Evolutionary conservation across 495 filamentous ascomycete genomes (phyloP).

Genomic region (Penicilliopsis zonata): DNA sequence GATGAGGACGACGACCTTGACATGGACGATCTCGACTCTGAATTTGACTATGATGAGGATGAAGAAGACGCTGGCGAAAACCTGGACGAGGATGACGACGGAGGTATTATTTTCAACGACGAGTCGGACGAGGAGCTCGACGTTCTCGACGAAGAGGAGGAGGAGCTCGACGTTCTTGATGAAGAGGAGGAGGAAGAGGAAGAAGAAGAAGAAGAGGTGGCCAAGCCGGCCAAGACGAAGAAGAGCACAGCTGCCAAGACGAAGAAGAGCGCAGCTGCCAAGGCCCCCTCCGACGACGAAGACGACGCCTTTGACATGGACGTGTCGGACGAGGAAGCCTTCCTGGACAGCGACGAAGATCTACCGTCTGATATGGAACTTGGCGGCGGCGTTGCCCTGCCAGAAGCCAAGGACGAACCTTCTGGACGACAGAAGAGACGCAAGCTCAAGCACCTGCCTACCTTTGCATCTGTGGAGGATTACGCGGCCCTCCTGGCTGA

Average conservation of each 20-base stretch:
- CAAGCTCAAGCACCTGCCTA: constrained; percentile 81
- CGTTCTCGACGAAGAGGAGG: constrained; percentile 35
- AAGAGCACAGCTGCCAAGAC: constrained; percentile 27
- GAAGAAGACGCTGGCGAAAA: too few relatives aligned
- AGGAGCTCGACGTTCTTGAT: too few relatives aligned
- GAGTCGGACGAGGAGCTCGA: constrained; percentile 34
- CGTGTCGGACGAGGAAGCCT: constrained; percentile 38
- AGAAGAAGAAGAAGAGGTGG: constrained; percentile 12
- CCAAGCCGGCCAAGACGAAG: constrained; percentile 11
- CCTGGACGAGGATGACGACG: constrained; percentile 38
- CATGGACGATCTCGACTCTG: constrained; percentile 52
- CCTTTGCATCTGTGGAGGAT: constrained; percentile 85
- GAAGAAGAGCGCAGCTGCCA: constrained; percentile 31
- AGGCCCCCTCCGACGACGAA: constrained; percentile 32
- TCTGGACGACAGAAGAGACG: constrained; percentile 57
- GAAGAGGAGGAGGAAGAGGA: constrained; percentile 29
- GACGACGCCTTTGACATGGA: constrained; percentile 39
- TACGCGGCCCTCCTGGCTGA: constrained; percentile 76
- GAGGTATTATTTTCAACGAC: constrained; percentile 40
- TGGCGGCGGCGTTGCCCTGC: constrained; percentile 18
- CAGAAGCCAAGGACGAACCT: constrained; percentile 30
- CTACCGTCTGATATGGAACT: constrained; percentile 40
- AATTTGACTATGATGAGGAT: constrained; percentile 37
- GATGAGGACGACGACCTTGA: constrained; percentile 53
- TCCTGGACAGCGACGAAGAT: constrained; percentile 43